Percentiles rank a stretch among this genome's conserved stretches.
Conservation (phyloP, 2,329 filamentous ascomycete genomes). For the Sclerotinia minor region DNA sequence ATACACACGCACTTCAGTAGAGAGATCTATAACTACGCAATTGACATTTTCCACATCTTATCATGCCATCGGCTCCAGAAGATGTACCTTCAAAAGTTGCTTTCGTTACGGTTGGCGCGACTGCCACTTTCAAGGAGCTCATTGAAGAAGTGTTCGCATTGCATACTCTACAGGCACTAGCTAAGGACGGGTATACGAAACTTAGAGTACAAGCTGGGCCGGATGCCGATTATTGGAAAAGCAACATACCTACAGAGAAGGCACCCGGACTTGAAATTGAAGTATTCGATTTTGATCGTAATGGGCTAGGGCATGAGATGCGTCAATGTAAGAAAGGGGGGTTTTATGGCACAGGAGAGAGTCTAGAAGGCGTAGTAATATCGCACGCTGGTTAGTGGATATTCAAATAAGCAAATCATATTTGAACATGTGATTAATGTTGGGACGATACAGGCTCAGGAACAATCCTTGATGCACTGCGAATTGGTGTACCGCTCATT, state of each 20-base stretch:
- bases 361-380: conserved; percentile 71
- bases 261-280: conserved; percentile 51
- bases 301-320: conserved; percentile 53
- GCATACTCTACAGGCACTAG: conserved; percentile 63
- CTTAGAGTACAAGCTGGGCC: conserved; percentile 81
- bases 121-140: conserved; percentile 75
- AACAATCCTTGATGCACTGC: conserved; percentile 80
- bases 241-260: conserved; percentile 31
- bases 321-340: conserved; percentile 48
- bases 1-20: not conserved
- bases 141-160: conserved; percentile 64
- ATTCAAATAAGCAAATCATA: not conserved
- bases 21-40: not conserved
- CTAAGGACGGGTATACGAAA: conserved; percentile 62
- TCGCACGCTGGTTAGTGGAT: conserved; percentile 75
- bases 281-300: conserved; percentile 65
- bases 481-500: conserved; percentile 72
- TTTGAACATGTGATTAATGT: conserved; percentile 10
- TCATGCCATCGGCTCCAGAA: not conserved
- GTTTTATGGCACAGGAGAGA: conserved; percentile 44
- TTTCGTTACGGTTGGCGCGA: conserved; percentile 91
- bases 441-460: conserved; percentile 67
- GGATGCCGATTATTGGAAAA: conserved; percentile 55
- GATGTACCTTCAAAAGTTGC: conserved; percentile 46
- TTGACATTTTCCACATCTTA: not conserved